These are phyloP conservation scores for Xylaria sp. DNA, from an alignment of 2,329 filamentous ascomycete genomes.

Conservation along the genomic window DNA sequence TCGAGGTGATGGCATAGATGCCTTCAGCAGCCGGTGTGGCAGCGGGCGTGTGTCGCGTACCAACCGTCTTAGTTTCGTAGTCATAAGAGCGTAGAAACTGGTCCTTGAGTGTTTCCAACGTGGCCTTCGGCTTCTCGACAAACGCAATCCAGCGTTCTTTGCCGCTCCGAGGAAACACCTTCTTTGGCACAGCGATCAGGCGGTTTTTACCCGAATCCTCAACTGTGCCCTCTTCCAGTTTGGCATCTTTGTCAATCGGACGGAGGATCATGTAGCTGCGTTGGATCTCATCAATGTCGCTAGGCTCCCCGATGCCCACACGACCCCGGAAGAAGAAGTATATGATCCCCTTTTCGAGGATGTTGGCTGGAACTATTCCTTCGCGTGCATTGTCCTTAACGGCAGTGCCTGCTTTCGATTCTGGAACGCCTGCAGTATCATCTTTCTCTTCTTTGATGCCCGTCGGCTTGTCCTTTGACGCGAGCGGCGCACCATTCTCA, in stretches of 20 bases:
- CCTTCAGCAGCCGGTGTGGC: slow-evolving; percentile 77
- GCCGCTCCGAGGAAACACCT: slow-evolving; percentile 65
- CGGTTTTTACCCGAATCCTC: slow-evolving; percentile 57
- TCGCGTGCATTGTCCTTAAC: slow-evolving; percentile 31
- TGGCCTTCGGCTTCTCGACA: slow-evolving; percentile 66
- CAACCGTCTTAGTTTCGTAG: slow-evolving; percentile 71
- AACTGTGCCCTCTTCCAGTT: slow-evolving; percentile 50
- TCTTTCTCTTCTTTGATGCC: slow-evolving; percentile 1
- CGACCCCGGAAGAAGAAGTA: slow-evolving; percentile 86
- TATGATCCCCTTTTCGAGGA: slow-evolving; percentile 82
- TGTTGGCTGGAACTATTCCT: slow-evolving; percentile 40
- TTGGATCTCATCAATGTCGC: slow-evolving; percentile 65
- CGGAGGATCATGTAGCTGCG: slow-evolving; percentile 76
- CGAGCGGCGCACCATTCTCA: slow-evolving; percentile 11
- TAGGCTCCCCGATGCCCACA: slow-evolving; percentile 66
- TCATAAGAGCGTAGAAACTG: slow-evolving; percentile 61
- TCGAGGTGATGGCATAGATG: slow-evolving; percentile 74
- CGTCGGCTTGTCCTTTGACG: slow-evolving; percentile 14
- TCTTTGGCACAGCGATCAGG: slow-evolving; percentile 76
- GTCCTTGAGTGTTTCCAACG: slow-evolving; percentile 65
- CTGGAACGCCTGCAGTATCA: slow-evolving; percentile 36
- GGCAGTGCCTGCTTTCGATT: slow-evolving; percentile 30
- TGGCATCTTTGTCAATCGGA: slow-evolving; percentile 64
- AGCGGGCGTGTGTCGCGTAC: slow-evolving; percentile 61
- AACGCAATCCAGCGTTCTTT: slow-evolving; percentile 73